Conservation (phyloP, 2,329 filamentous ascomycete genomes). For the Penicillium corylophilum region DNA sequence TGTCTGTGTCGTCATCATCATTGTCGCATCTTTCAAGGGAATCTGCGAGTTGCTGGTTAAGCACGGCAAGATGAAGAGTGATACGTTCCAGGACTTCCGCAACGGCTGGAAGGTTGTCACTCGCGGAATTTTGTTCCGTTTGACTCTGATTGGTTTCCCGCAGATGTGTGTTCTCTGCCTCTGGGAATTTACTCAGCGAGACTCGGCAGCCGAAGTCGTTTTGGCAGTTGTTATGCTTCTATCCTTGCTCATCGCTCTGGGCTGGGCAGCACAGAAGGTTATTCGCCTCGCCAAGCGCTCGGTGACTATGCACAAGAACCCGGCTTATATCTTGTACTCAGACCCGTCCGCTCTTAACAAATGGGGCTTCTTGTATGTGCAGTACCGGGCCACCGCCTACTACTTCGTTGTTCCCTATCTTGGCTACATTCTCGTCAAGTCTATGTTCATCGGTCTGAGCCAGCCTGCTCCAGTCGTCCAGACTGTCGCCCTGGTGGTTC, state of each 20-base stretch:
- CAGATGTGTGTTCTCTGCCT: slow-evolving; percentile 87
- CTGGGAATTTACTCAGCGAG: slow-evolving; percentile 85
- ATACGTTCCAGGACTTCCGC: slow-evolving; percentile 90
- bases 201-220: slow-evolving; percentile 83
- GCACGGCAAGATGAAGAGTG: slow-evolving; percentile 73
- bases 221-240: slow-evolving; percentile 87
- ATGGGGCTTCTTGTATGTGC: slow-evolving; percentile 97
- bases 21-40: slow-evolving; percentile 77
- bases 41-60: slow-evolving; percentile 74
- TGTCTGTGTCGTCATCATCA: slow-evolving; percentile 69
- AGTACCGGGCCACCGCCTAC: slow-evolving; percentile 93
- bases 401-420: slow-evolving; percentile 87
- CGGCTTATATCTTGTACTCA: slow-evolving; percentile 94
- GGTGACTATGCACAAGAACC: slow-evolving; percentile 89
- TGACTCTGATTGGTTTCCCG: slow-evolving; percentile 86
- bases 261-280: slow-evolving; percentile 86
- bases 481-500: slow-evolving; percentile 76
- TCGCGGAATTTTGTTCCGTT: slow-evolving; percentile 89
- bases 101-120: slow-evolving; percentile 91
- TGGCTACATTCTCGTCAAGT: slow-evolving; percentile 78
- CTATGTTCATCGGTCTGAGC: slow-evolving; percentile 80
- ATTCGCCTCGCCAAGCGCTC: slow-evolving; percentile 85
- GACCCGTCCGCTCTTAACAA: slow-evolving; percentile 93
- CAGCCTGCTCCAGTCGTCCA: slow-evolving; percentile 71
- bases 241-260: slow-evolving; percentile 72